These are phyloP conservation scores for Pyrenula aspistea DNA, from an alignment of 495 filamentous ascomycete species.

Conservation along the genomic window DNA sequence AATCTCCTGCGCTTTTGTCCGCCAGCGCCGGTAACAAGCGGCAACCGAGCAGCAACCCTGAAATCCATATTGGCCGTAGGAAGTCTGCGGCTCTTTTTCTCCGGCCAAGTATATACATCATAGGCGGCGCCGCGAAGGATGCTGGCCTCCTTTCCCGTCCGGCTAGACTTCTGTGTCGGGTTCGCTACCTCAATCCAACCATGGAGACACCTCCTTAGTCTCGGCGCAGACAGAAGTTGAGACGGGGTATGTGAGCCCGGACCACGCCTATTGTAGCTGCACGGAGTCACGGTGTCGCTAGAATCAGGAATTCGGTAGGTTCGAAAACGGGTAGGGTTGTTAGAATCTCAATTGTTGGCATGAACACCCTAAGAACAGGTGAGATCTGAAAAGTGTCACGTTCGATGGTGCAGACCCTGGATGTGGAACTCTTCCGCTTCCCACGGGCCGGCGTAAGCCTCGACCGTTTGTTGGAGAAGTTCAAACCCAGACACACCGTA, in stretches of 20 bases:
- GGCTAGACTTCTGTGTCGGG: not conserved
- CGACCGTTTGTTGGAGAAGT: not conserved
- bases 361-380: not conserved
- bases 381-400: not conserved
- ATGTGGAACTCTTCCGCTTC: not conserved
- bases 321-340: no score
- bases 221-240: not conserved
- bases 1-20: slow-evolving; percentile 65
- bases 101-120: not conserved
- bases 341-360: no score
- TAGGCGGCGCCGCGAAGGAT: not conserved
- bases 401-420: not conserved
- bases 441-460: no score
- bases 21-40: slow-evolving; percentile 6
- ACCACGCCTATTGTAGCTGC: no score
- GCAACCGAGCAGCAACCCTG: not conserved
- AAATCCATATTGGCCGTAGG: not conserved
- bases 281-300: no score
- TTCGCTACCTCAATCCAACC: not conserved
- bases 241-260: no score
- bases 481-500: no score
- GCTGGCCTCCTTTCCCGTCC: not conserved
- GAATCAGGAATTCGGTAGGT: no score
- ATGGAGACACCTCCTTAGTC: not conserved
- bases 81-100: not conserved